phyloP scores from a whole-genome alignment of 192 early-diverging fungal species.

The Mortierella hygrophila region DNA sequence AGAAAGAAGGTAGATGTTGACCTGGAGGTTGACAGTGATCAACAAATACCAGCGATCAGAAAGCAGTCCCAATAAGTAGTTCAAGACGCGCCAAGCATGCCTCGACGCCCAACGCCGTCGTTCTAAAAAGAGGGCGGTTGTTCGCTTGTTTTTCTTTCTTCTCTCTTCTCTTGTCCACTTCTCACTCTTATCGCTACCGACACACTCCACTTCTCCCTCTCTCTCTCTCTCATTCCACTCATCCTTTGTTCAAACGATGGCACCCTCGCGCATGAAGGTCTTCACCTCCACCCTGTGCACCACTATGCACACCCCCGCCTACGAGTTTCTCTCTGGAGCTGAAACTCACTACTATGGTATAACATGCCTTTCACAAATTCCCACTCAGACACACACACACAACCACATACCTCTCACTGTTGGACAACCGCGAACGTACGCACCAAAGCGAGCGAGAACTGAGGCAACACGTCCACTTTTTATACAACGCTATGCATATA shows the following conservation, averaged over 20 bases:
- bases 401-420: background rate
- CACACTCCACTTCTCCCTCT: background rate
- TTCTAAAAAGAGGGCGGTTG: background rate
- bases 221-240: background rate
- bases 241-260: background rate
- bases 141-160: background rate
- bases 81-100: background rate
- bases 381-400: background rate
- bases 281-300: constrained; percentile 52
- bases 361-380: background rate
- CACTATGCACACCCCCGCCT: constrained; percentile 40
- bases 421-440: background rate
- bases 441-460: too few relatives aligned
- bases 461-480: too few relatives aligned
- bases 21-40: too few relatives aligned
- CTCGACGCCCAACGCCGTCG: background rate
- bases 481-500: background rate
- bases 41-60: background rate
- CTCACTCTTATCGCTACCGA: background rate
- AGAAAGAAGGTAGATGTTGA: background rate
- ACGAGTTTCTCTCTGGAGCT: constrained; percentile 42
- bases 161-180: background rate
- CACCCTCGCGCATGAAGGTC: constrained; percentile 42
- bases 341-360: constrained; percentile 47
- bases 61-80: background rate